A percentile compares a stretch with the other conserved stretches of the same genome.
phyloP scores from a whole-genome alignment of 1,139 yeast species.

The Suhomyces atakaporum region DNA sequence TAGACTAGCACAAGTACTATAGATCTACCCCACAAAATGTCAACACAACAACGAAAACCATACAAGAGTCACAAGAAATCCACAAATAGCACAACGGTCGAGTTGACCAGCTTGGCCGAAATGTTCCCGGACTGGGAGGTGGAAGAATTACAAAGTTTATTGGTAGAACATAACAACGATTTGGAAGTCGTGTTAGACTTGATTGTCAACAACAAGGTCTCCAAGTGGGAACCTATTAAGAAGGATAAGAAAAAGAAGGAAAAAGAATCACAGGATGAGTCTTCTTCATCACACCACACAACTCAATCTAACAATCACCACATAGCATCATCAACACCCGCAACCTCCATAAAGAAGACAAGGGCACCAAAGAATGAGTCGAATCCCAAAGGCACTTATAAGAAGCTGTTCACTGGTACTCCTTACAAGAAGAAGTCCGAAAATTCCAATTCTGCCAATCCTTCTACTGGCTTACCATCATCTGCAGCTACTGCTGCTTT shows the following conservation, averaged over 20 bases:
- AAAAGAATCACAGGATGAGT: slow-evolving; percentile 15
- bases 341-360: slow-evolving; percentile 12
- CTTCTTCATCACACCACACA: slow-evolving; percentile 6
- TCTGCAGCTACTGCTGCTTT: slow-evolving; percentile 9
- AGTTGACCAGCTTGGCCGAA: slow-evolving; percentile 67
- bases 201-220: slow-evolving; percentile 77
- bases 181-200: slow-evolving; percentile 81
- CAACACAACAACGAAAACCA: slow-evolving; percentile 41
- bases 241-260: slow-evolving; percentile 50
- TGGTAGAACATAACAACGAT: slow-evolving; percentile 71
- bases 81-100: slow-evolving; percentile 22
- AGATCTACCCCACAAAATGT: slow-evolving; percentile 14
- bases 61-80: slow-evolving; percentile 48
- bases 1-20: slow-evolving; percentile 12
- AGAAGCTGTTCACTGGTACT: slow-evolving; percentile 12
- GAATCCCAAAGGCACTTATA: slow-evolving; percentile 9
- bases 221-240: slow-evolving; percentile 60
- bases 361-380: slow-evolving; percentile 12
- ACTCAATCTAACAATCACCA: slow-evolving; percentile 4
- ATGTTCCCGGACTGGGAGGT: slow-evolving; percentile 94
- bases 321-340: slow-evolving; percentile 13
- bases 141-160: slow-evolving; percentile 77
- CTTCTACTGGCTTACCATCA: slow-evolving; percentile 9
- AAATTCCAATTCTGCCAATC: slow-evolving; percentile 7
- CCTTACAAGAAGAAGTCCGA: slow-evolving; percentile 14